Evolutionary conservation across 2,329 filamentous ascomycete genomes (phyloP), one percentile per base, ranked within the genome.

Genomic region (Aspergillus sp.): DNA sequence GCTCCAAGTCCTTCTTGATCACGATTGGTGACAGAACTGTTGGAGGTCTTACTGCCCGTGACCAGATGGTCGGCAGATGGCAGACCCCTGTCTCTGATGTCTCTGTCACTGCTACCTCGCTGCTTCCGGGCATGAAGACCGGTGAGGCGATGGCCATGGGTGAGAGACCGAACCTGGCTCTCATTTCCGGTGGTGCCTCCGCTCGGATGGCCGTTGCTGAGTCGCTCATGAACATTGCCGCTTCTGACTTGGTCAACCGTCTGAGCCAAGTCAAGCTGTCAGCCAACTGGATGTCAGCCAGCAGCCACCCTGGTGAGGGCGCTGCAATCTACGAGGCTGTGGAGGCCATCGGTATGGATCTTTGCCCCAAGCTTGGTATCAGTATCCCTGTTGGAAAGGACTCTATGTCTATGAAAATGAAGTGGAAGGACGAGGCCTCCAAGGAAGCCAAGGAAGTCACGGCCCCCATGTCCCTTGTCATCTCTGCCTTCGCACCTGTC

Each of bases 211-310:
- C 93, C 2, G 90, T 98, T 49, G 90, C 85, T 1, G 93, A 98
- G 71, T 89, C 87, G 50, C 75, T 98, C 51, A 84, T 95, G 80
- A 98, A 98, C 68, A 76, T 98, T 49, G 90, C 88, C 33, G 93
- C 93, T 47, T 88, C 85, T 17, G 78, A 86, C 64, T 72, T 85
- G 19, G 79, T 84, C 48, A 86, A 85, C 41, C 83, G 87, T 47
- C 74, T 97, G 45, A 80, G 80, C 50, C 83, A 88, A 39, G 84
- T 97, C 52, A 86, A 91, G 65, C 80, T 97, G 7, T 96, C 90
- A 3, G 91, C 91, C 44, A 97, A 98, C 73, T 98, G 91, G 91
- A 97, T 97, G 93, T 90, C 90, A 3, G 91, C 91, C n/a, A 88
- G 90, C 51, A 90, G 84, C 63, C 90, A 96, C 66, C 85, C 88